A percentile compares a stretch with the other conserved stretches of the same genome.
These are phyloP conservation scores for Malassezia arunalokei DNA, from an alignment of 1,284 basidiomycete species.

Conservation along the genomic window DNA sequence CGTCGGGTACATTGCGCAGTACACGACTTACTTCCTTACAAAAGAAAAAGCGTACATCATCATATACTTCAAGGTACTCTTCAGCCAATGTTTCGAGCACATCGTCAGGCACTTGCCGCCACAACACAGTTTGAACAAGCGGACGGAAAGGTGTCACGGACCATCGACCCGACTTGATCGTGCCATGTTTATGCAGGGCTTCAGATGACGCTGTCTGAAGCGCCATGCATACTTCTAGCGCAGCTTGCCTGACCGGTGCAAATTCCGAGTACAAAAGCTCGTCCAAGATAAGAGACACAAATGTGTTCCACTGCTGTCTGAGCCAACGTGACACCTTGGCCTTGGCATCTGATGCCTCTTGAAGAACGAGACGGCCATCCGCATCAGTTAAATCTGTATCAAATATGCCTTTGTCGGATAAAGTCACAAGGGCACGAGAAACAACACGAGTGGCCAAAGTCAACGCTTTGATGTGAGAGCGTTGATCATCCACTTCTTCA, in stretches of 20 bases:
- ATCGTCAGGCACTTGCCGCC: slow-evolving; percentile 22
- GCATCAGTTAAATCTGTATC: neutral
- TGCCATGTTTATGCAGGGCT: neutral
- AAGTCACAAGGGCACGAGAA: slow-evolving; percentile 6
- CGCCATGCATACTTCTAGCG: slow-evolving; percentile 17
- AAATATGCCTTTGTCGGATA: slow-evolving; percentile 1
- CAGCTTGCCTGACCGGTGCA: slow-evolving; percentile 8
- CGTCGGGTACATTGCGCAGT: slow-evolving; percentile 20
- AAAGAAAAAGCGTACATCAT: slow-evolving; percentile 77
- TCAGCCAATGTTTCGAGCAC: slow-evolving; percentile 27
- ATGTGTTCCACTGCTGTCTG: slow-evolving; percentile 33
- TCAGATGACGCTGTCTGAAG: slow-evolving; percentile 14
- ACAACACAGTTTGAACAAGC: slow-evolving; percentile 4
- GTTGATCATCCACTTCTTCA: neutral
- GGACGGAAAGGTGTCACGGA: slow-evolving; percentile 5
- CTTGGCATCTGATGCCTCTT: slow-evolving; percentile 15
- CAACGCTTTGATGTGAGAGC: slow-evolving; percentile 2
- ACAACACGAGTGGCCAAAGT: slow-evolving; percentile 11
- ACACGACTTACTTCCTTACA: slow-evolving; percentile 58
- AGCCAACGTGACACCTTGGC: slow-evolving; percentile 30
- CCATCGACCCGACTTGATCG: slow-evolving; percentile 1
- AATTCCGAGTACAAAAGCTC: slow-evolving; percentile 11
- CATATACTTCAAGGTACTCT: slow-evolving; percentile 49
- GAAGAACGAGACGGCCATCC: neutral
- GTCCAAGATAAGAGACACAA: slow-evolving; percentile 15